Base-by-base conservation (phyloP, 2,329 filamentous ascomycete genomes). In the Ophiostoma novo-ulmi region DNA sequence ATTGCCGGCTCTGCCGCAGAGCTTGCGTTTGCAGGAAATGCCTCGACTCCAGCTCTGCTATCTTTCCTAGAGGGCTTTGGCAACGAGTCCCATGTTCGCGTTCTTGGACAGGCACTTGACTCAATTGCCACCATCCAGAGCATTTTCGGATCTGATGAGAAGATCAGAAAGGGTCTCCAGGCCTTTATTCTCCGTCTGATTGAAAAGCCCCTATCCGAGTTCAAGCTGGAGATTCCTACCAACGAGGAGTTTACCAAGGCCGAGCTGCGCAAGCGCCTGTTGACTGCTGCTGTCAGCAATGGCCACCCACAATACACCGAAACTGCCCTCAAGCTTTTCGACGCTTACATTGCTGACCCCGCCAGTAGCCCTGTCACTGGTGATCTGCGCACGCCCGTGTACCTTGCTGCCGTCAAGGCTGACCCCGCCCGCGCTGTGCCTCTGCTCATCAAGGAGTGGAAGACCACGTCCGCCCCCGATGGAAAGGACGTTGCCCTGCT, bases 1-100 rank as follows among this genome's bases (percentile, higher is more conserved):
- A 87, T 97, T 69, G 88, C 97, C 72, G 93, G 92, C 72, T 96
- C 97, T 76, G 93, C 94, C 26, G 91, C 91, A 66, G 93, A 95
- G 68, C 86, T 98, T 74, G 93, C 95, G 52, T 88, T 96, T 72
- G 91, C 95, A 71, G 95, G 95, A 31, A 88, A 95, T 77, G 90
- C 91, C 68, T 92, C 88, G 4, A 97, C 94, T 0, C 84, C 93
- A 35, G 91, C 91, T 10, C 84, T 99, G 14, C 83, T 99, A 39
- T 89, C 91, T 14, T 91, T 99, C 76, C 81, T 97, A 13, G 88
- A 97, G 78, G 91, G 91, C n/a, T 94, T 98, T 80, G 85, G 88
- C 72, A 83, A 86, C 69, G 95, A 99, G 81, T 85, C 85, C 1
- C 93, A 94, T 79, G 94, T 93, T 76, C 85, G 97, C 67, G 94